phyloP scores from a whole-genome alignment of 140 eudicot species.

The Ambrosia hybrid region DNA sequence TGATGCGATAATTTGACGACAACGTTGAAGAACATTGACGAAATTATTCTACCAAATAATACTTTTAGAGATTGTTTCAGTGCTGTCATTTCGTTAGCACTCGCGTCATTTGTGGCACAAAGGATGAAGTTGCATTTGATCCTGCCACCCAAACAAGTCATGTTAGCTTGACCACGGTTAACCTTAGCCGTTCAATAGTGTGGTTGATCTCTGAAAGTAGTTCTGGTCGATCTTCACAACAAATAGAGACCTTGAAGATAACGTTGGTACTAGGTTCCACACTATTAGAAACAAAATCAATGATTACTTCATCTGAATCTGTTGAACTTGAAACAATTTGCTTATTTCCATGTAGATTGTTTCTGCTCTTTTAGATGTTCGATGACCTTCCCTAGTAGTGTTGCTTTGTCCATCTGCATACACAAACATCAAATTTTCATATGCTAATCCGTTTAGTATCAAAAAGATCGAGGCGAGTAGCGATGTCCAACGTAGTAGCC shows the following conservation, averaged over 20 bases:
- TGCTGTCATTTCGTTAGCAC: constrained; percentile 24
- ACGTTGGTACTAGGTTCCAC: constrained; percentile 4
- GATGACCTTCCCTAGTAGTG: constrained; percentile 67
- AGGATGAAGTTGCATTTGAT: constrained; percentile 48
- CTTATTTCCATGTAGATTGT: constrained; percentile 50
- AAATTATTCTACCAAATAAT: constrained; percentile 48
- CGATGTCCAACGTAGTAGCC: too few species aligned
- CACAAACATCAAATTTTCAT: background rate
- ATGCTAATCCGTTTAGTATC: too few species aligned
- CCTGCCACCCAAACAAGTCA: constrained; percentile 82
- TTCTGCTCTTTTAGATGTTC: constrained; percentile 62
- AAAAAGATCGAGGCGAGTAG: too few species aligned
- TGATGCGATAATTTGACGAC: constrained; percentile 51
- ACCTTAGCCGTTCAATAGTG: constrained; percentile 52
- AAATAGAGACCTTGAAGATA: constrained; percentile 61
- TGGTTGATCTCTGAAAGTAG: constrained; percentile 59
- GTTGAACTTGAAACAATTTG: constrained; percentile 52
- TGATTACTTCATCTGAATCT: constrained; percentile 52
- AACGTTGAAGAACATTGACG: constrained; percentile 40
- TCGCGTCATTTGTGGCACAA: constrained; percentile 22
- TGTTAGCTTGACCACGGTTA: constrained; percentile 53
- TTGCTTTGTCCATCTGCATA: constrained; percentile 91
- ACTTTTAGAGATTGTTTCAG: constrained; percentile 53
- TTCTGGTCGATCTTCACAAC: constrained; percentile 78
- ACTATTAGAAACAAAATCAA: constrained; percentile 26